Evolutionary conservation across 345 rosid species (phyloP).

Genomic region (Salix udensis): DNA sequence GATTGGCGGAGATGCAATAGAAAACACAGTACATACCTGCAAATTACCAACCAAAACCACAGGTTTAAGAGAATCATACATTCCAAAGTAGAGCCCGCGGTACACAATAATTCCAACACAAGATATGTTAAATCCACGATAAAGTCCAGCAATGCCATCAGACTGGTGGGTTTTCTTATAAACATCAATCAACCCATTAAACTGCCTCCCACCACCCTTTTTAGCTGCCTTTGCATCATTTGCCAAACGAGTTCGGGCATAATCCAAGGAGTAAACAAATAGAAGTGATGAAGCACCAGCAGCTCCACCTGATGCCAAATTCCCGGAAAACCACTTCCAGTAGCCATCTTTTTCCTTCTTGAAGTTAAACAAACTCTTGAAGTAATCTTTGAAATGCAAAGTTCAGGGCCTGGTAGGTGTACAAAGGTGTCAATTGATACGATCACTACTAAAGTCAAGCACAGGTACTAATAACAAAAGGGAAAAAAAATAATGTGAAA

Average conservation of each 20-base stretch:
- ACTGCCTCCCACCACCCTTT: conserved; percentile 29
- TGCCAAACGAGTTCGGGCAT: conserved; percentile 32
- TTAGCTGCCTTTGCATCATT: conserved; percentile 32
- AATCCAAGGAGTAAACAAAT: conserved; percentile 31
- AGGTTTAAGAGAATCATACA: conserved; percentile 34
- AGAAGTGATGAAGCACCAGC: conserved; percentile 35
- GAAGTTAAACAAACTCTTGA: conserved; percentile 33
- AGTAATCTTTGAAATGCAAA: conserved; percentile 36
- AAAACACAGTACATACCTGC: conserved; percentile 17
- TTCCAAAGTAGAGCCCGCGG: conserved; percentile 32
- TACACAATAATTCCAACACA: conserved; percentile 34
- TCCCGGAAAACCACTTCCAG: conserved; percentile 34
- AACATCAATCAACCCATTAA: conserved; percentile 31
- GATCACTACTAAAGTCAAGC: background rate
- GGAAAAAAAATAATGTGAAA: background rate
- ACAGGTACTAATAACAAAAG: background rate
- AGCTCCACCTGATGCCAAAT: conserved; percentile 30
- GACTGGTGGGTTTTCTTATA: conserved; percentile 23
- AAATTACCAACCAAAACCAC: conserved; percentile 18
- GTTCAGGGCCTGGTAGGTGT: conserved; percentile 18
- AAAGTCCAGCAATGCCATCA: conserved; percentile 32
- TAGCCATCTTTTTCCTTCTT: conserved; percentile 32
- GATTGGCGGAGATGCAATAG: background rate
- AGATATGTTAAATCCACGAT: conserved; percentile 32
- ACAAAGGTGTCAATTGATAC: background rate